Evolutionary conservation across 2,329 filamentous ascomycete species (phyloP).

Genomic region (Alternaria alternata): DNA sequence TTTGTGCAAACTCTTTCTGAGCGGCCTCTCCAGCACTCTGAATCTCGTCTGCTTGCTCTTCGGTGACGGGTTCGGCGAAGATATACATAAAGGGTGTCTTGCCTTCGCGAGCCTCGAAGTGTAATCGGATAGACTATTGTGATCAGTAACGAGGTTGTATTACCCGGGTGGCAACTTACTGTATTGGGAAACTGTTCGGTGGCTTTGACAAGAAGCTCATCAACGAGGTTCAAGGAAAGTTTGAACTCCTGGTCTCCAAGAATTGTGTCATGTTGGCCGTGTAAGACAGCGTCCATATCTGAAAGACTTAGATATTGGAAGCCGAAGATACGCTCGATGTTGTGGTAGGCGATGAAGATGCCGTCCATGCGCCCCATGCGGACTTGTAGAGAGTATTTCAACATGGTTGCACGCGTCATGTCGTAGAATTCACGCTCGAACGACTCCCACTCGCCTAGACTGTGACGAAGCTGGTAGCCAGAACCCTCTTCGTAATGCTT

Average conservation of each 20-base stretch:
- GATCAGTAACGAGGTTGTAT: conserved; percentile 14
- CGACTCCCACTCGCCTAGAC: conserved; percentile 83
- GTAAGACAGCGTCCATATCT: conserved; percentile 91
- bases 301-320: conserved; percentile 90
- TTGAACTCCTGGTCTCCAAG: conserved; percentile 88
- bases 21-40: conserved; percentile 72
- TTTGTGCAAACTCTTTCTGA: conserved; percentile 73
- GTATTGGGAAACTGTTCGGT: conserved; percentile 76
- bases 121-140: conserved; percentile 72
- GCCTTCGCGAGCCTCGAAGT: conserved; percentile 77
- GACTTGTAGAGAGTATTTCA: conserved; percentile 96
- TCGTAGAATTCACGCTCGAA: conserved; percentile 97
- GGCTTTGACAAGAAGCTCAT: conserved; percentile 78
- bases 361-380: conserved; percentile 98
- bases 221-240: conserved; percentile 78
- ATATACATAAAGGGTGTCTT: conserved; percentile 80
- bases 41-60: conserved; percentile 75
- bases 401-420: conserved; percentile 91
- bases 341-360: conserved; percentile 97
- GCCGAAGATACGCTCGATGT: conserved; percentile 92
- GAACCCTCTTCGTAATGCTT: conserved; percentile 73
- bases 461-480: conserved; percentile 84
- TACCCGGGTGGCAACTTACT: conserved; percentile 38
- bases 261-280: conserved; percentile 72
- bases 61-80: conserved; percentile 83